These are phyloP conservation scores for Eutrema heterophyllum DNA, from an alignment of 345 rosid genomes.

Conservation along the genomic window DNA sequence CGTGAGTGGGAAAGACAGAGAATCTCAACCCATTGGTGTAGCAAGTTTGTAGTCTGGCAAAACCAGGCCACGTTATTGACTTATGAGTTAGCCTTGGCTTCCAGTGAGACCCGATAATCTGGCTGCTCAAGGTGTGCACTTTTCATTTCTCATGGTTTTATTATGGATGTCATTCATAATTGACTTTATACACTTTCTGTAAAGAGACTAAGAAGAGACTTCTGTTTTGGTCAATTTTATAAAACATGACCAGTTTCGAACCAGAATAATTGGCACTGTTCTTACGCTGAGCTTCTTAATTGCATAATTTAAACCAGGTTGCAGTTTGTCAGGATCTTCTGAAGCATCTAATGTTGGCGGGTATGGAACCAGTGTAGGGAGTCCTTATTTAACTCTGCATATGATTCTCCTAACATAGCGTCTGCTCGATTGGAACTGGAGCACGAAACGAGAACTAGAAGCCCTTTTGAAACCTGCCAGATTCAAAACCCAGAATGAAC, in stretches of 20 bases:
- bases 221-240: neutral
- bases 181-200: neutral
- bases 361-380: neutral
- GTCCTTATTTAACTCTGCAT: neutral
- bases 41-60: conserved; percentile 1
- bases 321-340: neutral
- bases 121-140: conserved; percentile 21
- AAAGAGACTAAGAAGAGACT: neutral
- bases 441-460: neutral
- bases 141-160: neutral
- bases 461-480: neutral
- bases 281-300: neutral
- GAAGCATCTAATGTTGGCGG: neutral
- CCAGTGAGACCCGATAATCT: neutral
- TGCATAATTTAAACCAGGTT: neutral
- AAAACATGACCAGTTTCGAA: neutral
- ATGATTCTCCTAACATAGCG: neutral
- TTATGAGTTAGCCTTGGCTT: conserved; percentile 11
- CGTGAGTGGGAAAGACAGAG: conserved; percentile 40
- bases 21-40: conserved; percentile 28
- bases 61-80: neutral
- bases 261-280: neutral
- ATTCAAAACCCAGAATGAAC: neutral
- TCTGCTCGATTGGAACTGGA: neutral
- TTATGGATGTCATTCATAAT: neutral